Conservation (phyloP, 2,329 filamentous ascomycete species). For the Ceratocystis lukuohia region DNA sequence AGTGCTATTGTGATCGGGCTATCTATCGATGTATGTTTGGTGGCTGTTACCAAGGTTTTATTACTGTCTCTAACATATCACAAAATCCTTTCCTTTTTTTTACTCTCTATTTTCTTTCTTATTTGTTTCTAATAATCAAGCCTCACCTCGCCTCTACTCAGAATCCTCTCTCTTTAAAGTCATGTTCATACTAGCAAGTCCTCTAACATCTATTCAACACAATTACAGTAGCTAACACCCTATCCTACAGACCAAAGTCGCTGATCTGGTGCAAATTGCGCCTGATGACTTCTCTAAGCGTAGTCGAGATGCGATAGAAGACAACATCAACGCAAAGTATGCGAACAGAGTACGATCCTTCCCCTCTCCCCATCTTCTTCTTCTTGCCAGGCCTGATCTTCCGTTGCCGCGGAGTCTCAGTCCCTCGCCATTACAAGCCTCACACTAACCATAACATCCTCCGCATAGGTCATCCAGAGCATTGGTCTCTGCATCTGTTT, state of each 20-base stretch:
- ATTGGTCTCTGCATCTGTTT: constrained; percentile 88
- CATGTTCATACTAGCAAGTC: constrained; percentile 39
- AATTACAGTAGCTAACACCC: constrained; percentile 7
- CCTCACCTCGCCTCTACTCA: no score
- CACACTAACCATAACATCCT: not conserved
- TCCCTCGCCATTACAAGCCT: not conserved
- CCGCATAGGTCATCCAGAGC: constrained; percentile 64
- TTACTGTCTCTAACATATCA: not conserved
- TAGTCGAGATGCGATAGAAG: constrained; percentile 74
- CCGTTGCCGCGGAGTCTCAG: not conserved
- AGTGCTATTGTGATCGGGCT: no score
- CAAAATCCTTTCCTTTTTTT: not conserved
- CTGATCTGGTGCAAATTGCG: constrained; percentile 84
- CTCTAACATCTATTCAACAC: not conserved
- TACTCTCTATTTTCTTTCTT: not conserved
- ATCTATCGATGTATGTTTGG: no score
- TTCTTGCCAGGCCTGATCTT: no score
- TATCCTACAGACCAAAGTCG: constrained; percentile 62
- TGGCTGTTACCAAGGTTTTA: no score
- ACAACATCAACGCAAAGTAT: constrained; percentile 95
- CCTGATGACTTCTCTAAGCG: constrained; percentile 78
- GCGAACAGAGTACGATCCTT: constrained; percentile 58
- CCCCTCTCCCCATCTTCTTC: not conserved
- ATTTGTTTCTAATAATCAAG: constrained; percentile 7
- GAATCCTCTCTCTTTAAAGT: not conserved